A percentile compares a stretch with the other conserved stretches of the same genome.
Evolutionary conservation across 306 rosid species (phyloP).

Genomic region (Quercus agrifolia): DNA sequence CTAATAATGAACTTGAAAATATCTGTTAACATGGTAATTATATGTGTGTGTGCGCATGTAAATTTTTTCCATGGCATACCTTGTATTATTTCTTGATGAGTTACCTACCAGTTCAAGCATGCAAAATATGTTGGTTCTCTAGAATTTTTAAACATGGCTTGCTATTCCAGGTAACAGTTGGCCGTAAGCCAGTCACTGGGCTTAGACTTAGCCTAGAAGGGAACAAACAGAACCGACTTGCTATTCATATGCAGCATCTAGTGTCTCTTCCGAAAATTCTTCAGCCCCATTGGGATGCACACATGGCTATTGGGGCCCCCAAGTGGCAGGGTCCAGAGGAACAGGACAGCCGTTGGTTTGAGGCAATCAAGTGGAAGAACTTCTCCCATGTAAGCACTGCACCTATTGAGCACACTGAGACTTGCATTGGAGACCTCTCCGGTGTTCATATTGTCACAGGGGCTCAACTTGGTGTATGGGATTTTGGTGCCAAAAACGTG

Average conservation of each 20-base stretch:
- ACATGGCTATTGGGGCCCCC: slow-evolving; percentile 95
- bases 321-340: slow-evolving; percentile 99
- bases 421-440: slow-evolving; percentile 90
- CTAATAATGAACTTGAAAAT: not conserved
- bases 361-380: slow-evolving; percentile 98
- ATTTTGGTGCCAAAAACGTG: slow-evolving; percentile 92
- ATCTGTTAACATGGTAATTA: not conserved
- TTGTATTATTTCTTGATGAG: not conserved
- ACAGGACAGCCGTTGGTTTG: slow-evolving; percentile 99
- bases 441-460: slow-evolving; percentile 98
- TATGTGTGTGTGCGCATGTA: not conserved
- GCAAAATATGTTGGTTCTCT: slow-evolving; percentile 6
- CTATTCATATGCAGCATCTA: slow-evolving; percentile 88
- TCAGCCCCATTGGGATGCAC: slow-evolving; percentile 93
- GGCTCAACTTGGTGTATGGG: slow-evolving; percentile 98
- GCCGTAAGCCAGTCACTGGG: slow-evolving; percentile 97
- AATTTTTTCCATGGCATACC: not conserved
- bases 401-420: slow-evolving; percentile 82
- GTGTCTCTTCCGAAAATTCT: slow-evolving; percentile 92
- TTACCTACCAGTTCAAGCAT: not conserved
- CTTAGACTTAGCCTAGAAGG: slow-evolving; percentile 89
- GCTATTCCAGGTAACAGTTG: slow-evolving; percentile 82
- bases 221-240: slow-evolving; percentile 78
- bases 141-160: slow-evolving; percentile 16
- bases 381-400: slow-evolving; percentile 99